These are phyloP conservation scores for Pleurozium schreberi DNA, from an alignment of 225 moss, liverwort and hornwort species.

Conservation along the genomic window DNA sequence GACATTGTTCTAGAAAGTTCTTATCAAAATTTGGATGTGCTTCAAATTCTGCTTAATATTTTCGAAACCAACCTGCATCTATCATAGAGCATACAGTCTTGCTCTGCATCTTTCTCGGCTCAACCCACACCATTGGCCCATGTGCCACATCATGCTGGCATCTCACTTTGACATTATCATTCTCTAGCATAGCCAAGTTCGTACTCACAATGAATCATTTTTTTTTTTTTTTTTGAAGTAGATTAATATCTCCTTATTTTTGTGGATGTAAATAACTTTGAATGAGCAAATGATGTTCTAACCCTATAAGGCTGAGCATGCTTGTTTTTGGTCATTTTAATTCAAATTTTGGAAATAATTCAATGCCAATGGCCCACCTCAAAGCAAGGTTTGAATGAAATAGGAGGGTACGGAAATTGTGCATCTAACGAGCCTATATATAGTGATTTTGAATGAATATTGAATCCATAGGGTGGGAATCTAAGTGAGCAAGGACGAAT, in stretches of 20 bases:
- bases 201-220: rapidly evolving
- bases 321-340: too few species aligned
- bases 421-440: too few species aligned
- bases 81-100: not conserved
- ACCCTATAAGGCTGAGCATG: too few species aligned
- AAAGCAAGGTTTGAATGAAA: too few species aligned
- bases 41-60: not conserved
- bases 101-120: rapidly evolving
- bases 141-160: rapidly evolving
- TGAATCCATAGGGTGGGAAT: too few species aligned
- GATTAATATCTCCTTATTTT: not conserved
- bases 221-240: not conserved
- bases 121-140: not conserved
- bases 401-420: too few species aligned
- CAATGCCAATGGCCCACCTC: too few species aligned
- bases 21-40: not conserved
- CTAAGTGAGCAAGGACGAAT: too few species aligned
- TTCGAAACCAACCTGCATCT: rapidly evolving
- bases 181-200: not conserved
- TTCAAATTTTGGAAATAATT: too few species aligned
- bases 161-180: not conserved
- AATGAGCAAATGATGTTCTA: not conserved
- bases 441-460: too few species aligned
- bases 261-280: not conserved
- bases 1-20: not conserved